Evolutionary conservation across 108 stramenopile genomes (phyloP).

Genomic region (Cyclotella baltica): DNA sequence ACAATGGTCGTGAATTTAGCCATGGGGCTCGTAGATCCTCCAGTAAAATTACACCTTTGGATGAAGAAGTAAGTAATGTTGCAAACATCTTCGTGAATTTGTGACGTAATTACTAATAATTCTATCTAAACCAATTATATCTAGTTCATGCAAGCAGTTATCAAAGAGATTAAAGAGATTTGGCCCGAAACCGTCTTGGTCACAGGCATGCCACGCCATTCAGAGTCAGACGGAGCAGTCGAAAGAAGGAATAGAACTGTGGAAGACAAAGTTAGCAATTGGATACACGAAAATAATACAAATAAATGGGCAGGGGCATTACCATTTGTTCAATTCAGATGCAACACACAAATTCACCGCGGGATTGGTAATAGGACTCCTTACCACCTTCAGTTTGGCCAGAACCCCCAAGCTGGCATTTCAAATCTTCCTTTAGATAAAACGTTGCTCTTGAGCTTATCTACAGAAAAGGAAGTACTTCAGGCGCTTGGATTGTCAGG

Average conservation of each 20-base stretch:
- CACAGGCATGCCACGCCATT: not conserved
- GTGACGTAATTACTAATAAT: not conserved
- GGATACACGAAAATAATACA: constrained; percentile 1
- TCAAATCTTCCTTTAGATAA: not conserved
- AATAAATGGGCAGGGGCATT: not conserved
- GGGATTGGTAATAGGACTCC: not conserved
- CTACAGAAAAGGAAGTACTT: not conserved
- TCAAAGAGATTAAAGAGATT: not conserved
- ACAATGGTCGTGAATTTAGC: constrained; percentile 3
- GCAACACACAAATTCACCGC: not conserved
- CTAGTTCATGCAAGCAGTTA: not conserved
- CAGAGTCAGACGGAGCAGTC: not conserved
- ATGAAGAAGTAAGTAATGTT: not conserved
- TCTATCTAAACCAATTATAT: not conserved
- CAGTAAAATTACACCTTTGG: not conserved
- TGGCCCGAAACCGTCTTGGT: not conserved
- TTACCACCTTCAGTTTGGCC: not conserved
- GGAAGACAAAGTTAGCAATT: not conserved
- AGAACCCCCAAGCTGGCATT: not conserved
- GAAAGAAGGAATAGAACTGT: constrained; percentile 6
- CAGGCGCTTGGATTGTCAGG: not conserved
- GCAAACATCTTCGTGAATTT: not conserved
- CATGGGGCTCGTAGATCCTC: not conserved
- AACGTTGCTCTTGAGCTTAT: not conserved
- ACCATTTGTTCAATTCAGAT: not conserved